Percentiles rank a stretch among this genome's conserved stretches.
Evolutionary conservation across 345 rosid species (phyloP).

Genomic region (Aurinia saxatilis): DNA sequence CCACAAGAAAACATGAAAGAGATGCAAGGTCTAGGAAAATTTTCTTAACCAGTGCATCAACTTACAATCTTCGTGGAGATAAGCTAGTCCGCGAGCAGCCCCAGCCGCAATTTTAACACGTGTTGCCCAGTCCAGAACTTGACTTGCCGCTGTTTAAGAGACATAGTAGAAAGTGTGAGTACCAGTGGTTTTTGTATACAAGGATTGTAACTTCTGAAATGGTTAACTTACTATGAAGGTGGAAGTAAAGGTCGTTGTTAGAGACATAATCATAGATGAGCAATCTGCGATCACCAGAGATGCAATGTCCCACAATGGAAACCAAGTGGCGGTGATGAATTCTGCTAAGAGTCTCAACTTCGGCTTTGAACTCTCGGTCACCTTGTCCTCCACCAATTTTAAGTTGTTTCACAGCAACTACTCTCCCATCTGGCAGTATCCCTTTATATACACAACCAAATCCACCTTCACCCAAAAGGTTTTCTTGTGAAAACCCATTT

Average conservation of each 20-base stretch:
- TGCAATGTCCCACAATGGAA: conserved; percentile 91
- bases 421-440: conserved; percentile 81
- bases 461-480: conserved; percentile 94
- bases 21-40: neutral
- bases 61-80: conserved; percentile 98
- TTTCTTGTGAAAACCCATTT: conserved; percentile 66
- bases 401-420: conserved; percentile 84
- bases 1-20: neutral
- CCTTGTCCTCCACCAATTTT: conserved; percentile 88
- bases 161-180: neutral
- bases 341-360: conserved; percentile 86
- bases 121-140: conserved; percentile 66
- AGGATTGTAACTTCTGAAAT: neutral
- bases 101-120: conserved; percentile 87
- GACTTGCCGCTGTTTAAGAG: conserved; percentile 39
- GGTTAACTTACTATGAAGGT: conserved; percentile 67
- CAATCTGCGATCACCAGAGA: conserved; percentile 64
- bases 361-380: conserved; percentile 87
- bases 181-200: neutral
- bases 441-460: conserved; percentile 92
- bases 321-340: conserved; percentile 95
- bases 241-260: conserved; percentile 79
- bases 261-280: conserved; percentile 86
- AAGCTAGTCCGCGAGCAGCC: conserved; percentile 95
- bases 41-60: neutral